Percentiles rank a stretch among this genome's conserved stretches.
These are phyloP conservation scores for Salix suchowensis DNA, from an alignment of 345 rosid species.

Conservation along the genomic window DNA sequence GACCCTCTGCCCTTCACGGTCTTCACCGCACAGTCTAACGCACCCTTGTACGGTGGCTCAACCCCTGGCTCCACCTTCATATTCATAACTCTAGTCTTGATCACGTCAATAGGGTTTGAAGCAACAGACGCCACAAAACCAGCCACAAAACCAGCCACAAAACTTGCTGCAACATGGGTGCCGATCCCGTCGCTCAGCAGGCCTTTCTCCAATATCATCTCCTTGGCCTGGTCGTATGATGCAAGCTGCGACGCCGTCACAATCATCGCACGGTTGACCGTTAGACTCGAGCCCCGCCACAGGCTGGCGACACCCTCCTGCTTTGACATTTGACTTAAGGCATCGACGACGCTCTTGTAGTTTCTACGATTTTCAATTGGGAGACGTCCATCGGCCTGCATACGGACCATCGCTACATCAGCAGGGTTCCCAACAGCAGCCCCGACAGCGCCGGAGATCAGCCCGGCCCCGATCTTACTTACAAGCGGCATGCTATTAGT, in stretches of 20 bases:
- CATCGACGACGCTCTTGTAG: conserved; percentile 18
- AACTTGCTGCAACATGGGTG: conserved; percentile 15
- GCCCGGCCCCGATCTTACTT: conserved; percentile 3
- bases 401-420: conserved; percentile 16
- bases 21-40: conserved; percentile 18
- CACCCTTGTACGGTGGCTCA: conserved; percentile 17
- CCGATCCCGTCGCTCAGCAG: conserved; percentile 15
- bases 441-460: conserved; percentile 9
- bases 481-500: conserved; percentile 5
- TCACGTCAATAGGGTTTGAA: conserved; percentile 21
- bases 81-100: conserved; percentile 19
- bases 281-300: conserved; percentile 10
- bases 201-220: conserved; percentile 10
- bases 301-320: conserved; percentile 11
- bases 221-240: conserved; percentile 14
- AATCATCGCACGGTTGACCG: conserved; percentile 13
- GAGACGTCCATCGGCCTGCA: conserved; percentile 21
- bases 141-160: conserved; percentile 5
- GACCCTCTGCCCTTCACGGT: conserved; percentile 10
- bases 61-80: conserved; percentile 20
- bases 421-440: conserved; percentile 16
- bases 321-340: conserved; percentile 17
- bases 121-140: conserved; percentile 19
- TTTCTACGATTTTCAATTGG: conserved; percentile 7
- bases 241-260: conserved; percentile 18